These are phyloP conservation scores for Linnemannia schmuckeri DNA, from an alignment of 192 early-diverging fungal species.

Conservation along the genomic window DNA sequence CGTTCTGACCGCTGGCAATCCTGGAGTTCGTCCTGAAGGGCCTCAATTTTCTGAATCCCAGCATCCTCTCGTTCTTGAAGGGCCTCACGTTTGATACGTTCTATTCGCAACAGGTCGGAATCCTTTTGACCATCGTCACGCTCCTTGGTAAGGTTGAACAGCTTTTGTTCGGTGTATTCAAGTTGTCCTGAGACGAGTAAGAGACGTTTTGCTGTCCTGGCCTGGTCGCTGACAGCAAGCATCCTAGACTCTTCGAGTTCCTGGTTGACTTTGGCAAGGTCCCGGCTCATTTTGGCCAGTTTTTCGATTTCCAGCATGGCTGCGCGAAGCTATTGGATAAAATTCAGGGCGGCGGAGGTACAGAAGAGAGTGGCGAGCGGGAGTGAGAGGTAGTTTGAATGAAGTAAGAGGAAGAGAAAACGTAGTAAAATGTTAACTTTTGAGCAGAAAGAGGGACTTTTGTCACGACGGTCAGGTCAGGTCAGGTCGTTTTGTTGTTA, in stretches of 20 bases:
- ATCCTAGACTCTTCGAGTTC: slow-evolving; percentile 39
- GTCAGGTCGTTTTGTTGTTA: background rate
- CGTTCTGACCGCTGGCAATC: slow-evolving; percentile 42
- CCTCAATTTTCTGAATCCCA: slow-evolving; percentile 29
- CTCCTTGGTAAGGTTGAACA: slow-evolving; percentile 42
- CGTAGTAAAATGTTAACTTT: background rate
- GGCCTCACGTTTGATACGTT: slow-evolving; percentile 27
- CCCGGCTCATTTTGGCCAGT: slow-evolving; percentile 39
- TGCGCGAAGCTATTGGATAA: slow-evolving; percentile 21
- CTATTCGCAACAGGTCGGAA: slow-evolving; percentile 41
- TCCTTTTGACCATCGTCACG: slow-evolving; percentile 35
- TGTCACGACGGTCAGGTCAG: background rate
- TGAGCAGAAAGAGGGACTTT: background rate
- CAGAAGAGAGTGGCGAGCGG: background rate
- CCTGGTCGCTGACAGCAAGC: slow-evolving; percentile 48
- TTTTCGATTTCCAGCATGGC: slow-evolving; percentile 51
- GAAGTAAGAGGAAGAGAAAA: background rate
- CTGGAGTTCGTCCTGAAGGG: slow-evolving; percentile 42
- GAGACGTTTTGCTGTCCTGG: slow-evolving; percentile 45
- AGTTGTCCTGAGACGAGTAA: slow-evolving; percentile 43
- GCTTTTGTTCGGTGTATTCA: slow-evolving; percentile 46
- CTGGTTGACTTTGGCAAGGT: slow-evolving; percentile 44
- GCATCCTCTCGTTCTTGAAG: slow-evolving; percentile 51
- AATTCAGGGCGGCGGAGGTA: background rate
- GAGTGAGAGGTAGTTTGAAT: background rate